A percentile compares a stretch with the other conserved stretches of the same genome.
phyloP scores from a whole-genome alignment of 805 yeast genomes.

The Kluyveromyces nonfermentans region DNA sequence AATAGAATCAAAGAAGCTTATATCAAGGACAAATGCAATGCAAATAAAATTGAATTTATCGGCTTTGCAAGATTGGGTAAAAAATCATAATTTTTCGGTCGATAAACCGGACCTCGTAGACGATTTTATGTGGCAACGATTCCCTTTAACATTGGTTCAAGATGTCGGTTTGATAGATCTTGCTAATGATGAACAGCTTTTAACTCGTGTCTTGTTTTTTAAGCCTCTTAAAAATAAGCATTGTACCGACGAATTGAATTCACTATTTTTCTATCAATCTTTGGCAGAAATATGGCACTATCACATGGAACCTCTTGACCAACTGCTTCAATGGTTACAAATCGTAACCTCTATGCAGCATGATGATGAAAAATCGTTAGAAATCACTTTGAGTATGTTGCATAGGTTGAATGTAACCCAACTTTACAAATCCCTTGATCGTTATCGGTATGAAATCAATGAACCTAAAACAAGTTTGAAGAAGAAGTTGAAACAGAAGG shows the following conservation, averaged over 20 bases:
- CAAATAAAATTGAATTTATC: conserved; percentile 84
- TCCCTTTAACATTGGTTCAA: conserved; percentile 30
- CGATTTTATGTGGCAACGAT: conserved; percentile 30
- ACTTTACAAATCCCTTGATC: conserved; percentile 56
- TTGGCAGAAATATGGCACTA: conserved; percentile 54
- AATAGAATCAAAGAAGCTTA: conserved; percentile 51
- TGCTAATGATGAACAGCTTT: conserved; percentile 8
- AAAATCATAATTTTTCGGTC: conserved; percentile 32
- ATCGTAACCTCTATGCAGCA: conserved; percentile 58
- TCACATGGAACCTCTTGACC: conserved; percentile 64
- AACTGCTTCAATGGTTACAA: conserved; percentile 84
- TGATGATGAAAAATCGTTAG: conserved; percentile 49
- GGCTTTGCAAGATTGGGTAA: conserved; percentile 86
- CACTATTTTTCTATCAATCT: conserved; percentile 54
- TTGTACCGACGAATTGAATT: conserved; percentile 22
- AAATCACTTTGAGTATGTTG: conserved; percentile 43
- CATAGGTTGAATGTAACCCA: conserved; percentile 59
- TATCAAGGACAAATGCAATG: conserved; percentile 76
- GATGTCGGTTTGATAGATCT: conserved; percentile 24
- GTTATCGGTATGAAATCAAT: conserved; percentile 75
- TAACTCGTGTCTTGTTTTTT: conserved; percentile 22
- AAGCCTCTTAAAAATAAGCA: conserved; percentile 12
- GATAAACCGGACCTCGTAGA: conserved; percentile 30
- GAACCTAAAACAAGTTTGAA: conserved; percentile 52
- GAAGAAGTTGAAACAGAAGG: conserved; percentile 31